Percentiles rank a stretch among this genome's conserved stretches.
Evolutionary conservation across 352 stramenopile genomes (phyloP).

Genomic region (Globisporangium spiculum): DNA sequence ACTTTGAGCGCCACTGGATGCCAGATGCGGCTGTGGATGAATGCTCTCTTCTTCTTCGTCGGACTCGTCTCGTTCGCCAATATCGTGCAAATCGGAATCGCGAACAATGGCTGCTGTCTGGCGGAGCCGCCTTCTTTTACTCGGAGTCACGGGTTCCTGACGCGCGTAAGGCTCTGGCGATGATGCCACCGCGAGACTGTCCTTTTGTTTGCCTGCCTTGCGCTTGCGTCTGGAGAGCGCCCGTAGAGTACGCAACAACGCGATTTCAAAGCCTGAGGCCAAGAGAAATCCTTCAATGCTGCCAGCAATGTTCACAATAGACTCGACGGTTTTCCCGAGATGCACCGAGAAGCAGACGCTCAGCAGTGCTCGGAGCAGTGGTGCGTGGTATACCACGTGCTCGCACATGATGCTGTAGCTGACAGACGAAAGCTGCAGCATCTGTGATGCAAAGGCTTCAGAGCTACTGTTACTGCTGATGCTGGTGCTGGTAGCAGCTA

Average conservation of each 20-base stretch:
- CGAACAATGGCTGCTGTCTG: conserved; percentile 2
- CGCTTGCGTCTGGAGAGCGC: not conserved
- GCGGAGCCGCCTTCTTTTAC: conserved; percentile 18
- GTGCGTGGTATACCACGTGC: conserved; percentile 60
- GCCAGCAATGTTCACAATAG: conserved; percentile 28
- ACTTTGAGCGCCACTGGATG: conserved; percentile 30
- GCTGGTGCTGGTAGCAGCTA: not conserved
- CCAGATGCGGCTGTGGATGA: conserved; percentile 25
- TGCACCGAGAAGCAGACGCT: conserved; percentile 35
- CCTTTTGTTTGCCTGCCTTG: not conserved
- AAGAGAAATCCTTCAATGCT: conserved; percentile 43
- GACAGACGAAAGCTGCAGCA: conserved; percentile 19
- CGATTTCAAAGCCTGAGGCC: conserved; percentile 31
- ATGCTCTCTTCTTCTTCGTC: not conserved
- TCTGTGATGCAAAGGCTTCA: not conserved
- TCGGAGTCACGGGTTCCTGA: conserved; percentile 5
- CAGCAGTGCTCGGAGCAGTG: conserved; percentile 50
- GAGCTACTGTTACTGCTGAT: not conserved
- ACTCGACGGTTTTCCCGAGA: conserved; percentile 19
- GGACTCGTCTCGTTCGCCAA: not conserved
- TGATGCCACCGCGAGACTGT: not conserved
- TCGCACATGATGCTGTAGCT: conserved; percentile 59
- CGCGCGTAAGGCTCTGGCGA: conserved; percentile 1
- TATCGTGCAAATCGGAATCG: not conserved
- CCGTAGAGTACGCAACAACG: not conserved